A percentile compares a stretch with the other conserved stretches of the same genome.
phyloP scores from a whole-genome alignment of 768 basidiomycete genomes.

The Arthromyces matolae region DNA sequence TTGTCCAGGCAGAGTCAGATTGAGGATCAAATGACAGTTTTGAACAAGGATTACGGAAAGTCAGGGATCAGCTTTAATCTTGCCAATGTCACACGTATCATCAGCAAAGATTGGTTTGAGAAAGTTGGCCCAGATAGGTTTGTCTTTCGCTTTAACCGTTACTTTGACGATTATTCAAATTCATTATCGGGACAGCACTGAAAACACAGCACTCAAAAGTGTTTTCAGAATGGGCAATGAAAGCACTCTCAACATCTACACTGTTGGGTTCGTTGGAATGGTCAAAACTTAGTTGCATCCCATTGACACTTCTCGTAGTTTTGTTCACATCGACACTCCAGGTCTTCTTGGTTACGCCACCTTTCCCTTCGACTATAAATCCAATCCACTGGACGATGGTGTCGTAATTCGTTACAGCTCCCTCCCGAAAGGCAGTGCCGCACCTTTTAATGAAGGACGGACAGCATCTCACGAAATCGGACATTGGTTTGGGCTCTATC shows the following conservation, averaged over 20 bases:
- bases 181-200: no score
- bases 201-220: constrained; percentile 43
- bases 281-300: neutral
- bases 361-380: constrained; percentile 38
- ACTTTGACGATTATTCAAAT: no score
- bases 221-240: constrained; percentile 37
- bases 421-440: neutral
- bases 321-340: constrained; percentile 17
- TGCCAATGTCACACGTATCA: constrained; percentile 37
- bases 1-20: constrained; percentile 22
- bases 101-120: constrained; percentile 47
- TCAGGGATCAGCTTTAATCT: constrained; percentile 39
- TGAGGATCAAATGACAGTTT: constrained; percentile 31
- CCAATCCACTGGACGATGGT: constrained; percentile 40
- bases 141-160: constrained; percentile 5
- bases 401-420: constrained; percentile 31
- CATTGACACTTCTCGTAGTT: neutral
- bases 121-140: constrained; percentile 34
- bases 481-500: constrained; percentile 48
- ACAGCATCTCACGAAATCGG: constrained; percentile 49
- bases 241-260: constrained; percentile 35
- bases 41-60: constrained; percentile 40
- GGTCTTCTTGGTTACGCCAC: constrained; percentile 49
- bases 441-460: constrained; percentile 39
- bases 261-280: constrained; percentile 30